Percentiles rank a stretch among this genome's conserved stretches.
These are phyloP conservation scores for Saussurea involucrata DNA, from an alignment of 129 eudicot species.

Conservation along the genomic window DNA sequence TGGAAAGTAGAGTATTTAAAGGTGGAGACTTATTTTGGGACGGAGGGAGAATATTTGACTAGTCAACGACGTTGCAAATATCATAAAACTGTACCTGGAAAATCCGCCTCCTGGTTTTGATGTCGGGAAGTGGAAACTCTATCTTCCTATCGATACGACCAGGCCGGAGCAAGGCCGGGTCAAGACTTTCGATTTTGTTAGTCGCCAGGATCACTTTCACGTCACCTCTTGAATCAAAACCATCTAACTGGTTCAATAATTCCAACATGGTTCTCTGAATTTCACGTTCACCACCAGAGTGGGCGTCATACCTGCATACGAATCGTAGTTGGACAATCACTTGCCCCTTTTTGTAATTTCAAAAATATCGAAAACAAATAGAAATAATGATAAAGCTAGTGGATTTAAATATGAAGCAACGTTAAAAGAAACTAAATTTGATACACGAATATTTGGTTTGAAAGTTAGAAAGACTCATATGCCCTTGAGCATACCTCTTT, in stretches of 20 bases:
- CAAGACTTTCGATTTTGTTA: slow-evolving; percentile 88
- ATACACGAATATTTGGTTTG: background rate
- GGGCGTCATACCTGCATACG: slow-evolving; percentile 80
- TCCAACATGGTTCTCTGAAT: slow-evolving; percentile 98
- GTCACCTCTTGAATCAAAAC: slow-evolving; percentile 94
- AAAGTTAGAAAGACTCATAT: background rate
- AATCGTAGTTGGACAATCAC: background rate
- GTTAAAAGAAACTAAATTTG: background rate
- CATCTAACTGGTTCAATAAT: slow-evolving; percentile 91
- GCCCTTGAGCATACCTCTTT: slow-evolving; percentile 50
- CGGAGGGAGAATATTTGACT: background rate
- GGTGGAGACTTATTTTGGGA: background rate
- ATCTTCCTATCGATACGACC: slow-evolving; percentile 94
- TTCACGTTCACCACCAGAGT: slow-evolving; percentile 98
- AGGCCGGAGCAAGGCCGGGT: slow-evolving; percentile 95
- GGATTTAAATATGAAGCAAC: background rate
- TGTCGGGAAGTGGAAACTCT: slow-evolving; percentile 97
- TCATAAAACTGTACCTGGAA: slow-evolving; percentile 48
- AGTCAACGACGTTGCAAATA: background rate
- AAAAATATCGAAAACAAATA: background rate
- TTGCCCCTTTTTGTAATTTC: background rate
- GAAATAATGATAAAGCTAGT: background rate
- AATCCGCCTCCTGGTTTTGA: slow-evolving; percentile 81
- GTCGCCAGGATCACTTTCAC: slow-evolving; percentile 96
- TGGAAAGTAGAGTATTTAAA: background rate